Conservation (phyloP, 441 rosid genomes). For the Pelargonium fulgidum region DNA sequence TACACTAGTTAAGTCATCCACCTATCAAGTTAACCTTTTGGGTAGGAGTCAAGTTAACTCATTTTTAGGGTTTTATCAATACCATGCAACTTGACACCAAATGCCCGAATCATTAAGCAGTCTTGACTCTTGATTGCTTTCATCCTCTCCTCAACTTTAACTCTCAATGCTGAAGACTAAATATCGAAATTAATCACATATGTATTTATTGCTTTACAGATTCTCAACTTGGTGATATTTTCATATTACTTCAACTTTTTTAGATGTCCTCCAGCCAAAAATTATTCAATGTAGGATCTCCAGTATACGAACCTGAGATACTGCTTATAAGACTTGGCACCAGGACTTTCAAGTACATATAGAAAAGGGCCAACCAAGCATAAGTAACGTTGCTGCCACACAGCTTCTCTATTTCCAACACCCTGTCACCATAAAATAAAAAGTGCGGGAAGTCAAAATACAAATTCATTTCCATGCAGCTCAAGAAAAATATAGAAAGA, state of each 20-base stretch:
- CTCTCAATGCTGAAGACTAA: too few species aligned
- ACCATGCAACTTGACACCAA: not conserved
- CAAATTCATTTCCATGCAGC: constrained; percentile 8
- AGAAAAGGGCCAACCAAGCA: constrained; percentile 92
- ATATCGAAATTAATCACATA: not conserved
- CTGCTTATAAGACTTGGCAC: constrained; percentile 76
- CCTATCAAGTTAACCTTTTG: too few species aligned
- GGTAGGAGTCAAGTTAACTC: not conserved
- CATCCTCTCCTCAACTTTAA: not conserved
- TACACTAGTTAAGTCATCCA: too few species aligned
- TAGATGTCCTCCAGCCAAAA: not conserved
- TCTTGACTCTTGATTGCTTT: too few species aligned
- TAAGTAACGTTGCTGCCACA: constrained; percentile 78
- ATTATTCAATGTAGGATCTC: not conserved
- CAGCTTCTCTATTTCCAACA: constrained; percentile 82
- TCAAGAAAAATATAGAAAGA: too few species aligned
- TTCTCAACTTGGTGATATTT: not conserved
- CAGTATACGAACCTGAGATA: constrained; percentile 59
- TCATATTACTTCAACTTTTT: constrained; percentile 1
- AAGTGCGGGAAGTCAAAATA: constrained; percentile 19
- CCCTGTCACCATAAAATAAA: constrained; percentile 49
- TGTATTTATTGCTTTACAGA: not conserved
- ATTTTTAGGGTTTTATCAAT: not conserved
- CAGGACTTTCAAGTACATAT: constrained; percentile 68
- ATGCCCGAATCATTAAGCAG: too few species aligned